Conservation (phyloP, 2,329 filamentous ascomycete species). For the Blumeria graminis region DNA sequence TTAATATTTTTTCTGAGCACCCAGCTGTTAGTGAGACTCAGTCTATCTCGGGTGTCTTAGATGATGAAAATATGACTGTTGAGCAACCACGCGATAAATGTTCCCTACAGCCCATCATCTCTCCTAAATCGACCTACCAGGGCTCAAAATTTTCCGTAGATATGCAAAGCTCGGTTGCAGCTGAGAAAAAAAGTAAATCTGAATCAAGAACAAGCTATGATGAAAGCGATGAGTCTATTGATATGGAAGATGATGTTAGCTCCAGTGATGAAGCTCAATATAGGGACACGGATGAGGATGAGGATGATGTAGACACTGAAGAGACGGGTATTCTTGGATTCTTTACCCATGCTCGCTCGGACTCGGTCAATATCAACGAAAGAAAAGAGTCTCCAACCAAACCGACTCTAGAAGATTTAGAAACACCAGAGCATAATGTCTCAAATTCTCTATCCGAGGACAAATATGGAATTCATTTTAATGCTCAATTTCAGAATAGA, state of each 20-base stretch:
- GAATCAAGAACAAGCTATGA: slow-evolving; percentile 12
- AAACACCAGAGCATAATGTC: no score
- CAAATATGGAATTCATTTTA: no score
- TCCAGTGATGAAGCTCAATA: slow-evolving; percentile 27
- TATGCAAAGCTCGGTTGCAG: slow-evolving; percentile 7
- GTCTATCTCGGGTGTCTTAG: slow-evolving; percentile 22
- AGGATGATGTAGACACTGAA: slow-evolving; percentile 12
- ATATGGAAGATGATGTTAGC: slow-evolving; percentile 43
- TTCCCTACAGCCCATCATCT: slow-evolving; percentile 29
- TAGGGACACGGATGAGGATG: slow-evolving; percentile 19
- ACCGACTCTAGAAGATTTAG: no score
- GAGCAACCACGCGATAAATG: slow-evolving; percentile 48
- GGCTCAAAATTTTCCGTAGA: slow-evolving; percentile 12
- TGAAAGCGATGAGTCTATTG: slow-evolving; percentile 39
- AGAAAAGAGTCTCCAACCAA: neutral
- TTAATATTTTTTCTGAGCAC: slow-evolving; percentile 38
- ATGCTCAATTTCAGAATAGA: no score
- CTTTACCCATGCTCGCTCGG: neutral
- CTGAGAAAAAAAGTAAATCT: slow-evolving; percentile 10
- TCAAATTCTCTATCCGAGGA: no score
- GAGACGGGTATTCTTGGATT: slow-evolving; percentile 17
- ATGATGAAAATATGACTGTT: slow-evolving; percentile 41
- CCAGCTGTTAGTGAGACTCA: slow-evolving; percentile 31
- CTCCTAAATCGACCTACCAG: slow-evolving; percentile 13
- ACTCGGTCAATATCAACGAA: neutral